phyloP scores from a whole-genome alignment of 1,284 basidiomycete species.

The Prillingera fragicola region DNA sequence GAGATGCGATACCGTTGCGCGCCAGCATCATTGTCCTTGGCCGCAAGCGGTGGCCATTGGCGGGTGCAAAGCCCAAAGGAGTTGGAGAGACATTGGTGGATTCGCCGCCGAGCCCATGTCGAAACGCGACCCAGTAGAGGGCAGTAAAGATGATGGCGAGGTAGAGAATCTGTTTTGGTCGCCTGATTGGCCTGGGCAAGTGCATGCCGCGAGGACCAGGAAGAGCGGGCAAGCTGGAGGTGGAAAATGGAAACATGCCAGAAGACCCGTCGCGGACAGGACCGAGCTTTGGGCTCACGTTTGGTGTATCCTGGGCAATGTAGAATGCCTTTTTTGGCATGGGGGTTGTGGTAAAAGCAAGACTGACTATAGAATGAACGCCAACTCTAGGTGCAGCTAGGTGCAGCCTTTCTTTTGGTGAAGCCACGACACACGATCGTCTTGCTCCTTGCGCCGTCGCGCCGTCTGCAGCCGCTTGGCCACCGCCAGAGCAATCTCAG shows the following conservation, averaged over 20 bases:
- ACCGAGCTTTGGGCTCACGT: slow-evolving; percentile 15
- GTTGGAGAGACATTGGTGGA: slow-evolving; percentile 30
- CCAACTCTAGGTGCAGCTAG: too few species aligned
- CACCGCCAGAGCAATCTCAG: too few species aligned
- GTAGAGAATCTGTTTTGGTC: slow-evolving; percentile 45
- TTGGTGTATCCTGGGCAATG: slow-evolving; percentile 19
- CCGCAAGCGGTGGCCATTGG: slow-evolving; percentile 29
- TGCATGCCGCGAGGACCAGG: slow-evolving; percentile 2
- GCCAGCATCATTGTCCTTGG: slow-evolving; percentile 18
- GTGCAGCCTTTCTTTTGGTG: too few species aligned
- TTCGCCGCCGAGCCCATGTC: slow-evolving; percentile 44
- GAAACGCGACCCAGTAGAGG: slow-evolving; percentile 47
- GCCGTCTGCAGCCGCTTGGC: too few species aligned
- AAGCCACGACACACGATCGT: too few species aligned
- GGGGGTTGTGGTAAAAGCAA: too few species aligned
- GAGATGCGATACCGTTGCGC: slow-evolving; percentile 12
- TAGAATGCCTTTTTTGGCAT: slow-evolving; percentile 18
- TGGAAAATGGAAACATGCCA: background rate
- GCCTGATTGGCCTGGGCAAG: slow-evolving; percentile 35
- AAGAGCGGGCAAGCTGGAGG: background rate
- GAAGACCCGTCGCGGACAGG: slow-evolving; percentile 1
- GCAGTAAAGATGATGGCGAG: slow-evolving; percentile 40
- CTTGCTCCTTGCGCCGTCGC: too few species aligned
- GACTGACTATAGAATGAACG: too few species aligned
- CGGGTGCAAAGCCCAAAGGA: slow-evolving; percentile 38